A percentile compares a stretch with the other conserved stretches of the same genome.
These are phyloP conservation scores for Stagonosporopsis vannaccii DNA, from an alignment of 2,329 filamentous ascomycete genomes.

Conservation along the genomic window DNA sequence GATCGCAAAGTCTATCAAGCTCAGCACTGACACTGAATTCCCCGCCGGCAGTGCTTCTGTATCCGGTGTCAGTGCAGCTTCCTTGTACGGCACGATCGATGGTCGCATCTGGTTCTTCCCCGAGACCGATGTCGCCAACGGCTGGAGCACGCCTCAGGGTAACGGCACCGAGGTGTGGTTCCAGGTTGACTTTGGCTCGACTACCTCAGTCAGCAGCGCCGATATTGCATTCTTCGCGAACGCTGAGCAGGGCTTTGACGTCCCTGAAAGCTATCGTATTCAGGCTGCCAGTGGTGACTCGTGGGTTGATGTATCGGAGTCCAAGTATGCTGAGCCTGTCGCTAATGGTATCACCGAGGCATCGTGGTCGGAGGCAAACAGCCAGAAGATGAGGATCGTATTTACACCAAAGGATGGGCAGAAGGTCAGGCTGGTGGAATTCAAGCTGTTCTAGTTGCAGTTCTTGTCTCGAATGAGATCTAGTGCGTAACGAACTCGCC, in stretches of 20 bases:
- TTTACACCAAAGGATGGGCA: constrained; percentile 44
- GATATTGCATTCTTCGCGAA: constrained; percentile 51
- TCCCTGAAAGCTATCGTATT: constrained; percentile 40
- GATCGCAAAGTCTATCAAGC: constrained; percentile 50
- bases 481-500: too few relatives aligned
- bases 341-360: constrained; percentile 50
- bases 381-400: constrained; percentile 38
- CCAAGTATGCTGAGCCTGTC: constrained; percentile 31
- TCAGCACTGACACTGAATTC: constrained; percentile 37
- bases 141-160: constrained; percentile 46
- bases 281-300: constrained; percentile 31
- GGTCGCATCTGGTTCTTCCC: constrained; percentile 52
- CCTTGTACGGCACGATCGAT: constrained; percentile 50
- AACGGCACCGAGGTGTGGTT: constrained; percentile 47
- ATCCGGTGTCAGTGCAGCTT: constrained; percentile 26
- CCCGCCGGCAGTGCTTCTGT: constrained; percentile 45
- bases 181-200: constrained; percentile 47
- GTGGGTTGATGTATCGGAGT: constrained; percentile 41
- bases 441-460: constrained; percentile 47
- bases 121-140: constrained; percentile 47
- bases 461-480: too few relatives aligned
- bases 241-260: constrained; percentile 36
- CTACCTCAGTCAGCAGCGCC: constrained; percentile 37
- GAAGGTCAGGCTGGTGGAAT: constrained; percentile 49
- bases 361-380: constrained; percentile 36